Base-by-base conservation (phyloP, 345 rosid genomes). In the Acer negundo region DNA sequence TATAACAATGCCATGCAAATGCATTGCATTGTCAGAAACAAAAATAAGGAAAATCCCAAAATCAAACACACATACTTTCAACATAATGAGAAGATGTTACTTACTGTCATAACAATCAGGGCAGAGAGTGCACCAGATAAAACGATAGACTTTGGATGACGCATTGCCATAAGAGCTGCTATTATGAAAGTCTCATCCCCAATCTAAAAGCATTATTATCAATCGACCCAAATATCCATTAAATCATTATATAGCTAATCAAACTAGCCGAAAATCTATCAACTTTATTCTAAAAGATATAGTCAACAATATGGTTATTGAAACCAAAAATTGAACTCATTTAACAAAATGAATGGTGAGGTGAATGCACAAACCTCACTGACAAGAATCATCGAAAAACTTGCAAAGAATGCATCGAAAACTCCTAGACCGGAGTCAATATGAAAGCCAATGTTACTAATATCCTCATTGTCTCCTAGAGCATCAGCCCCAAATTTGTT, bases 111-210 rank as follows among this genome's bases (percentile, higher is more conserved):
- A 26, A 97, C 97, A 86, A 94, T 53, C 85, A 97, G 80, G 70
- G 99, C 99, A 42, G 90, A 61, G 40, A 97, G 97, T 0, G 99
- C 99, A 75, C 99, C 99, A 17, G 94, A 94, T 16, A 97, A 69
- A 77, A 97, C 99, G 46, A 77, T 97, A 40, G 99, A 89, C 82
- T 93, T 97, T 9, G 99, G 99, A 70, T 97, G 98, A 42, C 99
- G 95, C 99, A 97, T 97, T 19, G 99, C 99, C 99, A 97, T 94
- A 69, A 97, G 89, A 62, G 99, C 99, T 49, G 99, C 99, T 85
- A 97, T 97, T 67, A 97, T 97, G 81, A 97, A 97, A 6, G 99
- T 97, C 75, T 97, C 99, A 86, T 97, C 99, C 58, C 99, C 99
- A 84, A 94, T 90, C 99, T 94, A 75, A 46, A 74, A 75, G 20